A percentile compares a stretch with the other conserved stretches of the same genome.
These are phyloP conservation scores for Massarina eburnea DNA, from an alignment of 2,329 filamentous ascomycete genomes.

Conservation along the genomic window DNA sequence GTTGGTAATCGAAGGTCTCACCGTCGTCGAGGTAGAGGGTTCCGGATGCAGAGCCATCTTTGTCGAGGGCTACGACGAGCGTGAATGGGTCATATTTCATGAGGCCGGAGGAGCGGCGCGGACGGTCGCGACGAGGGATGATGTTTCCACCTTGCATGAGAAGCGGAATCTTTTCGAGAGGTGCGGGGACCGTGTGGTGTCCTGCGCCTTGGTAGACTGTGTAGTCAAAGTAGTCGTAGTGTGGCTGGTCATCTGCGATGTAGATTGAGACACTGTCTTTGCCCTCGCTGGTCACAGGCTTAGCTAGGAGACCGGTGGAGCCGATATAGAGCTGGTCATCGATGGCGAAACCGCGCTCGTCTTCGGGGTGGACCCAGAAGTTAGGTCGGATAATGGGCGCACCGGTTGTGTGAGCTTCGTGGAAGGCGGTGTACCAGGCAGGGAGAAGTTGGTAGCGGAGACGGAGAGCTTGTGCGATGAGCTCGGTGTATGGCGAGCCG, in stretches of 20 bases:
- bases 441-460: conserved; percentile 88
- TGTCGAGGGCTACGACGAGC: conserved; percentile 73
- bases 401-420: conserved; percentile 78
- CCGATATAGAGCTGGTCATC: conserved; percentile 95
- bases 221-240: conserved; percentile 96
- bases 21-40: conserved; percentile 91
- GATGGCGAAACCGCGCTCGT: conserved; percentile 82
- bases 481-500: conserved; percentile 79
- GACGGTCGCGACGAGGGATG: conserved; percentile 84
- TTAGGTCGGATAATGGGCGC: conserved; percentile 88
- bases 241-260: conserved; percentile 83
- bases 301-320: conserved; percentile 84
- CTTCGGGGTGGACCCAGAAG: conserved; percentile 85
- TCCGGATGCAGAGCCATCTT: conserved; percentile 72
- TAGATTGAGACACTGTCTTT: conserved; percentile 76
- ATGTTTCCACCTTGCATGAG: conserved; percentile 93
- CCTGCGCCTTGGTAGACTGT: conserved; percentile 72
- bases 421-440: conserved; percentile 96
- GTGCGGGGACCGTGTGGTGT: conserved; percentile 71
- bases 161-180: conserved; percentile 83
- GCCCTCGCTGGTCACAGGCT: conserved; percentile 81
- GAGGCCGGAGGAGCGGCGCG: conserved; percentile 78
- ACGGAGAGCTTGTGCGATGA: conserved; percentile 84
- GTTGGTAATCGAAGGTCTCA: conserved; percentile 84
- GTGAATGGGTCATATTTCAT: conserved; percentile 98